Percentiles rank a stretch among this genome's conserved stretches.
Conservation (phyloP, 2,329 filamentous ascomycete species). For the Plectosphaerella cucumerina region DNA sequence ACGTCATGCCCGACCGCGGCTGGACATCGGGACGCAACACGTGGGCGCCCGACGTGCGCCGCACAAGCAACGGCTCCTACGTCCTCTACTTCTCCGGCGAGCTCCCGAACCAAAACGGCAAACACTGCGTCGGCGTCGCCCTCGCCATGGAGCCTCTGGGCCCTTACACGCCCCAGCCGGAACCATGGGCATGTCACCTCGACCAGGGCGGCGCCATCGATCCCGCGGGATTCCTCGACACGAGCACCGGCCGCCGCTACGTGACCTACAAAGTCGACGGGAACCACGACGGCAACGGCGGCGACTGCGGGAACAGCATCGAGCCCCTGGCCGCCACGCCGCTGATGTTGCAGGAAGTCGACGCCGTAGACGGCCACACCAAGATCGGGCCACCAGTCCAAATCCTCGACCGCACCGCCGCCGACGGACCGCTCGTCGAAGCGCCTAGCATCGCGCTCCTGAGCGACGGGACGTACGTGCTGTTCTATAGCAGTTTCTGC, state of each 20-base stretch:
- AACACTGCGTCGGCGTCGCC: constrained; percentile 58
- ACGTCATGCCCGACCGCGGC: constrained; percentile 47
- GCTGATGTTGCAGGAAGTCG: constrained; percentile 51
- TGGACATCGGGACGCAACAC: constrained; percentile 53
- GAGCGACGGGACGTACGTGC: constrained; percentile 45
- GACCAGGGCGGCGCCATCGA: constrained; percentile 59
- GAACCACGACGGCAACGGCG: constrained; percentile 44
- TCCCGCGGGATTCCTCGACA: constrained; percentile 54
- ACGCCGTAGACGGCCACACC: constrained; percentile 43
- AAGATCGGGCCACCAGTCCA: constrained; percentile 43
- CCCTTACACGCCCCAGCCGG: constrained; percentile 44
- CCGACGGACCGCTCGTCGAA: constrained; percentile 55
- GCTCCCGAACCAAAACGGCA: constrained; percentile 26
- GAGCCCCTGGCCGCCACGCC: constrained; percentile 42
- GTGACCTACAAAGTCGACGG: constrained; percentile 65
- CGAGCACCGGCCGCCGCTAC: constrained; percentile 46
- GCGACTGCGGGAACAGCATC: constrained; percentile 40
- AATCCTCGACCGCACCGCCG: constrained; percentile 38
- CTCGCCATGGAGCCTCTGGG: constrained; percentile 41
- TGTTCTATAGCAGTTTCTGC: constrained; percentile 61
- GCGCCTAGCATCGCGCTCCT: constrained; percentile 51
- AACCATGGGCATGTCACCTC: constrained; percentile 48
- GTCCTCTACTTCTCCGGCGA: constrained; percentile 58
- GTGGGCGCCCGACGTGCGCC: constrained; percentile 59
- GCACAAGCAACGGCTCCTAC: constrained; percentile 44